Evolutionary conservation across 2,329 filamentous ascomycete genomes (phyloP), one percentile per base, ranked within the genome.

Genomic region (Metarhizium robertsii): DNA sequence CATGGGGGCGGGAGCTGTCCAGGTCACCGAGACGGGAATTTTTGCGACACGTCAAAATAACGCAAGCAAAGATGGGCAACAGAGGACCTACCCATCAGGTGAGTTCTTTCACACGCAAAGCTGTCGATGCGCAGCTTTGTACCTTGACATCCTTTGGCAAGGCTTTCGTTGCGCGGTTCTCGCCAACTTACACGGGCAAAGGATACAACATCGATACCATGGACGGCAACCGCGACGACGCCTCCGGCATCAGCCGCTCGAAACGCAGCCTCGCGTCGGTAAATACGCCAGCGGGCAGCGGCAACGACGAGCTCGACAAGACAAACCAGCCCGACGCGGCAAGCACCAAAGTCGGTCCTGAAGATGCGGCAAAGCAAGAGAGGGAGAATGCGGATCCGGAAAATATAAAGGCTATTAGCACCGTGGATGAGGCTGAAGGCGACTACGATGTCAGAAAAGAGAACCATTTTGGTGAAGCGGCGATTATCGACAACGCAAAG

Each of bases 401-500:
- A 18, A 34, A 38, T 14, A 43, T 18, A 6, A 47, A 34, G 8
- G n/a, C 10, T 7, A 25, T 49, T 14, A 38, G 18, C 52, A 36
- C 18, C 25, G 29, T 20, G 42, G 52, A 48, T 11, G 20, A 47
- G 13, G 45, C 20, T 11, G 45, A 16, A 10, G 45, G 25, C 6
- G 52, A 47, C 6, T 34, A 46, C 11, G 52, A 54, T 16, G 52
- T 54, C 29, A 13, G 52, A 30, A 54, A 49, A n/a, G 52, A 54
- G 14, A 49, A 54, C 38, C 52, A 38, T 16, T 54, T 54, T 38
- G 52, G 52, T 18, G 43, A 54, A 16, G 42, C 18, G 25, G 47
- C 30, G 6, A 54, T 58, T 16, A 47, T 58, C 14, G 50, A 58
- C 11, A 58, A 51, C 38, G 56, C 56, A 42, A 54, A 62, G 2